Conservation (phyloP, 2,329 filamentous ascomycete genomes). For the Paradendryphiella salina region DNA sequence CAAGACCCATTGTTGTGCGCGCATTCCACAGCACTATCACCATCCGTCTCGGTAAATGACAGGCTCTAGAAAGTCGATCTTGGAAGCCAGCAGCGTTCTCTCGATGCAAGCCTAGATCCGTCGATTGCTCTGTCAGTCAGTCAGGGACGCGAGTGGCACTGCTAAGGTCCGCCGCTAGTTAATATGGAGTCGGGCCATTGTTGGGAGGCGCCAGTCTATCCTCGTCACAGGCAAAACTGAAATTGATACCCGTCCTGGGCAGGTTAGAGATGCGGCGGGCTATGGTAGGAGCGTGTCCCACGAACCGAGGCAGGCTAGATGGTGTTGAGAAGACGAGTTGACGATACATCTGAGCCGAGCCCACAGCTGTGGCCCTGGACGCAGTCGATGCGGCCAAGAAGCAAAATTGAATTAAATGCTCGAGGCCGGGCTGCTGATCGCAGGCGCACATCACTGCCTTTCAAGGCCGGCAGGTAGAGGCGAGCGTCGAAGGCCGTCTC, state of each 20-base stretch:
- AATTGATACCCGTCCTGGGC: slow-evolving; percentile 1
- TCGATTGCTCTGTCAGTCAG: slow-evolving; percentile 10
- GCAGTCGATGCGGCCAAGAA: slow-evolving; percentile 17
- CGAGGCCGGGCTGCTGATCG: slow-evolving; percentile 13
- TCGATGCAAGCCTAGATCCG: slow-evolving; percentile 10
- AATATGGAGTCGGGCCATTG: slow-evolving; percentile 22
- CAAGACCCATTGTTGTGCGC: slow-evolving; percentile 25
- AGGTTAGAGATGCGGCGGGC: too few relatives aligned
- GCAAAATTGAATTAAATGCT: background rate
- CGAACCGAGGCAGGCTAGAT: too few relatives aligned
- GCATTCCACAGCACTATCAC: slow-evolving; percentile 23
- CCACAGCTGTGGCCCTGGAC: slow-evolving; percentile 8
- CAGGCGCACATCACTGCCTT: slow-evolving; percentile 12
- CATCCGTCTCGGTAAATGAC: slow-evolving; percentile 21
- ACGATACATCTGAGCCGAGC: slow-evolving; percentile 16
- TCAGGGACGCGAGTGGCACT: slow-evolving; percentile 19
- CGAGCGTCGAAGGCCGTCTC: slow-evolving; percentile 16
- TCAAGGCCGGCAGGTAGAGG: slow-evolving; percentile 13
- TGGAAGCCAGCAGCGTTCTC: slow-evolving; percentile 16
- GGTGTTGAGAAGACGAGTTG: background rate
- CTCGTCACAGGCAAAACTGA: slow-evolving; percentile 21
- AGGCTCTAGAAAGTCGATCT: slow-evolving; percentile 33
- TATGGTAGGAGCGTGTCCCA: too few relatives aligned
- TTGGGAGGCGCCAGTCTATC: slow-evolving; percentile 25
- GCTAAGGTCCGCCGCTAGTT: slow-evolving; percentile 14